Base-by-base conservation (phyloP, 352 stramenopile species). In the Phytopythium cucurbitacearum region DNA sequence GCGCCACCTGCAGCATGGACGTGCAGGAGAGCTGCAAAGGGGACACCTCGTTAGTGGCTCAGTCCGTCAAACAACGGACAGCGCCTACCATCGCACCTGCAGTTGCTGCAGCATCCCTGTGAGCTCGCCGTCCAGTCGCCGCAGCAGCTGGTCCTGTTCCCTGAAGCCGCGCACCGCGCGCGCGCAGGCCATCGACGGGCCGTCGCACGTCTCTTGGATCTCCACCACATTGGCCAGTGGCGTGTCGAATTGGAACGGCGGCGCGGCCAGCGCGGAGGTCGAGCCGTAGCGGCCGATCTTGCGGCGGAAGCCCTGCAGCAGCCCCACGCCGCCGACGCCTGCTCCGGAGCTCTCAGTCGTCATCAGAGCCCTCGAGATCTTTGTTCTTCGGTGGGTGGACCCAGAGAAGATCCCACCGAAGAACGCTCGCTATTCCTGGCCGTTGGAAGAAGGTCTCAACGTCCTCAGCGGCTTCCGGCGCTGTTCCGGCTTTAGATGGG, bases 281-380 rank as follows among this genome's bases (percentile, higher is more conserved):
- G 50, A 50, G 3, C 54, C 55, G 43, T 77, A 81, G 36, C 78
- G 75, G 10, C 65, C 64, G 45, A 91, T 88, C 61, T 82, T 87
- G 57, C 65, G 74, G 8, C 73, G 53, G 53, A 90, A 65, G 2
- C 72, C 80, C n/a, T 84, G 77, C 33, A 91, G 49, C 49, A 91
- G 48, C 0, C 67, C 67, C 10, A 60, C 57, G 35, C 28, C 33
- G n/a, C 46, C n/a, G 37, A 36, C 34, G 37, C 43, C 15, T 6
- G 33, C 16, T 7, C 32, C 55, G 5, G 21, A 28, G 21, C 21
- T 28, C 21, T 28, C 21, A 28, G 21, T 28, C 21, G 21, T 28
- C 21, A 28, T 28, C 21, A 28, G 21, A 28, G 21, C 21, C 21
- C 21, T 28, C 21, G 21, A 28, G 21, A 28, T 28, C 21, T 28